Conservation (phyloP, 2,329 filamentous ascomycete species). For the Tricladium varicosporioides region DNA sequence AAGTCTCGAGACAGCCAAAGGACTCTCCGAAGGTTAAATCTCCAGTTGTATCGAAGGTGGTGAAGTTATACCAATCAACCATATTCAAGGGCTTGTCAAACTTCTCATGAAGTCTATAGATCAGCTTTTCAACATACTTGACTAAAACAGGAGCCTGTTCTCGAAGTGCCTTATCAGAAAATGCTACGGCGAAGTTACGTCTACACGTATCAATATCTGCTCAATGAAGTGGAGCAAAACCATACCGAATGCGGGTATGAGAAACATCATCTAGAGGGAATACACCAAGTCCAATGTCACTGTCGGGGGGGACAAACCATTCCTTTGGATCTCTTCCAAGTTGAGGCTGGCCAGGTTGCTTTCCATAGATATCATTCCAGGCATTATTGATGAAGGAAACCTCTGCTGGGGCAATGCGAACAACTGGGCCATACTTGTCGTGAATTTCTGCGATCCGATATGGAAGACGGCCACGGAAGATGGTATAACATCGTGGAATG, state of each 20-base stretch:
- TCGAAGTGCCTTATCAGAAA: not conserved
- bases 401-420: slow-evolving; percentile 1
- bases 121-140: not conserved
- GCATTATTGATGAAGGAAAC: slow-evolving; percentile 1
- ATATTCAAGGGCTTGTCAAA: not conserved
- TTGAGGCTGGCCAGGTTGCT: not conserved
- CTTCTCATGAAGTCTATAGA: not conserved
- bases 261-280: not conserved
- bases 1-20: slow-evolving; percentile 39
- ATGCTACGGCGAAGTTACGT: not conserved
- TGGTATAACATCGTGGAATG: not conserved
- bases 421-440: slow-evolving; percentile 2
- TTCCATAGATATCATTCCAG: slow-evolving; percentile 4
- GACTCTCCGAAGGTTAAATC: slow-evolving; percentile 40
- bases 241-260: slow-evolving; percentile 1
- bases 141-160: not conserved
- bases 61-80: slow-evolving; percentile 17
- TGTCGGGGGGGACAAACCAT: not conserved
- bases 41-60: slow-evolving; percentile 42
- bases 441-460: slow-evolving; percentile 1
- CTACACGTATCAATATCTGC: not conserved
- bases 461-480: not conserved
- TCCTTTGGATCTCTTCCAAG: not conserved
- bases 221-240: not conserved
- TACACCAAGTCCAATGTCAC: not conserved